These are phyloP conservation scores for Artomyces pyxidatus DNA, from an alignment of 768 basidiomycete species.

Conservation along the genomic window DNA sequence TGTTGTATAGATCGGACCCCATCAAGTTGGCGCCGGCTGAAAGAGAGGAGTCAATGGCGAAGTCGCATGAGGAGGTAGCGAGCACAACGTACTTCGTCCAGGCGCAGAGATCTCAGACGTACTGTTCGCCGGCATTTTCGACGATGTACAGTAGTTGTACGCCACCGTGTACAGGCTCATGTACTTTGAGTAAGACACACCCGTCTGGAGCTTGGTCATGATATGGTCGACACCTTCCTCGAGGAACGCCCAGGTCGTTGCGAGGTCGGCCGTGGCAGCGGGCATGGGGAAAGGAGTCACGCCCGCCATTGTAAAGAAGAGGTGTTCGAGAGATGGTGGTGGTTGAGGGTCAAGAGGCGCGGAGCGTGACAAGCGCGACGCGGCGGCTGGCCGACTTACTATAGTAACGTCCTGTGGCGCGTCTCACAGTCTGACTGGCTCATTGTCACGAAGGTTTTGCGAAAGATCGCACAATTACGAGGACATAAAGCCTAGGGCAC, in stretches of 20 bases:
- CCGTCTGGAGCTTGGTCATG: conserved; percentile 85
- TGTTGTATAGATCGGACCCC: conserved; percentile 96
- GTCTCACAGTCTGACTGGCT: no score
- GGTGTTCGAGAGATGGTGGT: neutral
- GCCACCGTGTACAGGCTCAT: conserved; percentile 87
- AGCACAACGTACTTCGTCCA: conserved; percentile 46
- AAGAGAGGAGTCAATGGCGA: conserved; percentile 1
- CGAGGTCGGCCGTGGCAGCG: conserved; percentile 56
- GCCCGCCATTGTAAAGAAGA: conserved; percentile 5
- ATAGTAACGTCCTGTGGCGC: no score
- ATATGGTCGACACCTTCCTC: conserved; percentile 88
- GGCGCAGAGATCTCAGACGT: conserved; percentile 30
- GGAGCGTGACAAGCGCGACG: neutral
- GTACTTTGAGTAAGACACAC: conserved; percentile 84
- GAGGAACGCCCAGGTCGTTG: conserved; percentile 83
- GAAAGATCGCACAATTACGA: no score
- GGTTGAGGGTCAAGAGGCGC: conserved; percentile 7
- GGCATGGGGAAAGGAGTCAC: conserved; percentile 38
- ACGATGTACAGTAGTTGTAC: conserved; percentile 96
- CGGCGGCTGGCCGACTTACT: no score
- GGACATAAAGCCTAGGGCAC: no score
- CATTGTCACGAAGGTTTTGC: no score
- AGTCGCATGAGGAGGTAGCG: neutral
- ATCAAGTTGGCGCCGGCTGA: conserved; percentile 88
- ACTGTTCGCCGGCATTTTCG: conserved; percentile 55